Base-by-base conservation (phyloP, 768 basidiomycete genomes). In the Daedaleopsis nitida region DNA sequence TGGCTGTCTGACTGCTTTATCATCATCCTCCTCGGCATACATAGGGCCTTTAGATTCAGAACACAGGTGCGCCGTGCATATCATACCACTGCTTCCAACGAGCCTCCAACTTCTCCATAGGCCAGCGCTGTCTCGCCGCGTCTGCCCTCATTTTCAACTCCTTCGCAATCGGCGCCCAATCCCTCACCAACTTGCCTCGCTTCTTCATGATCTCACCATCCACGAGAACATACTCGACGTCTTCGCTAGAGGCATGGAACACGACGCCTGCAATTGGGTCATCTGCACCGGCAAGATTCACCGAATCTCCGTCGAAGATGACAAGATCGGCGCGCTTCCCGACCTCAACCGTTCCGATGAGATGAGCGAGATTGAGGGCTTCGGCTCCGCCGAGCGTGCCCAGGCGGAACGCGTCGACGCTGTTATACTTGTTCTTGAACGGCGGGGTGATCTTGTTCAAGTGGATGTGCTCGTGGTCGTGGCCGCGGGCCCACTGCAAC, bases 261-360 rank as follows among this genome's bases (percentile, higher is more conserved):
- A 68, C 68, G 24, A 74, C 49, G 14, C 70, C 72, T 2, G 52
- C 52, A 53, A 73, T 64, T 1, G 72, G 72, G 50, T 73, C 70
- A 1, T n/a, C 57, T 17, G 61, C 60, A 1, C 68, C 70, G 1
- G 66, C 70, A 23, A 74, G 67, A 44, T 73, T 72, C 38, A 64
- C 65, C n/a, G 69, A 69, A n/a, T 56, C 32, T 19, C 69, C 66
- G 56, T 74, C 71, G 52, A 69, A 70, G 23, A 72, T 59, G 34
- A 72, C 60, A n/a, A 74, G 50, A 51, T 74, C 73, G 2, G 73
- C 72, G 10, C 66, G 63, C 65, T 74, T 74, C 47, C 72, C 72
- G 8, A 70, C 71, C 54, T 74, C 73, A 17, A 74, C 63, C 13
- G 70, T 65, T 3, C 72, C 72, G 52, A 72, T 64, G 35, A 69